A percentile compares a stretch with the other conserved stretches of the same genome.
Evolutionary conservation across 2,329 filamentous ascomycete species (phyloP).

Genomic region (Calonectria leucothoes): DNA sequence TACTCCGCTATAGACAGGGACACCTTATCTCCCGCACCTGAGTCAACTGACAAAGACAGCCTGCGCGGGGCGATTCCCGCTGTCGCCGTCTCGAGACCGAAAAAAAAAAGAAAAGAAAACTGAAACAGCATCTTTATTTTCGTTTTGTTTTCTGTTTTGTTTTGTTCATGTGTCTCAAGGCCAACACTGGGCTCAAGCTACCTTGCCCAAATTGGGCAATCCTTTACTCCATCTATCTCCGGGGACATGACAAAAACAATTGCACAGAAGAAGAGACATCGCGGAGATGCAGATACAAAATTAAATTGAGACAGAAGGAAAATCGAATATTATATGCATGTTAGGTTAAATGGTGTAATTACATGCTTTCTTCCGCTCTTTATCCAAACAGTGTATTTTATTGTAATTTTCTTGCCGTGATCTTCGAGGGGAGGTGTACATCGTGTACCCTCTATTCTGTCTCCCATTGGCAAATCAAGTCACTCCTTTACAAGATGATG

Average conservation of each 20-base stretch:
- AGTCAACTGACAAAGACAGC: not conserved
- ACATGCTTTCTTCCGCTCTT: not conserved
- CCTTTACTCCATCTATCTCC: not conserved
- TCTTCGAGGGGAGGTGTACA: not conserved
- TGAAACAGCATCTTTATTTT: not conserved
- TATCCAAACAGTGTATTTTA: not conserved
- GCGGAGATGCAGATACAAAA: not conserved
- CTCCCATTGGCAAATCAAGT: not conserved
- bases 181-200: not conserved
- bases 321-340: not conserved
- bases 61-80: not conserved
- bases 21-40: not conserved
- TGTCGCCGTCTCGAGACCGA: not conserved
- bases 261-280: not conserved
- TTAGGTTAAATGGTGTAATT: not conserved
- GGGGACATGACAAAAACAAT: not conserved
- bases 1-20: slow-evolving; percentile 20
- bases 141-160: not conserved
- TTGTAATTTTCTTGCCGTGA: not conserved
- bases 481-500: not conserved
- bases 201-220: not conserved
- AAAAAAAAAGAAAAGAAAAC: not conserved
- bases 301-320: not conserved
- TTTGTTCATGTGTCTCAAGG: not conserved
- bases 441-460: not conserved